Base-by-base conservation (phyloP, 257 asterid genomes). In the Gentiana dahurica region DNA sequence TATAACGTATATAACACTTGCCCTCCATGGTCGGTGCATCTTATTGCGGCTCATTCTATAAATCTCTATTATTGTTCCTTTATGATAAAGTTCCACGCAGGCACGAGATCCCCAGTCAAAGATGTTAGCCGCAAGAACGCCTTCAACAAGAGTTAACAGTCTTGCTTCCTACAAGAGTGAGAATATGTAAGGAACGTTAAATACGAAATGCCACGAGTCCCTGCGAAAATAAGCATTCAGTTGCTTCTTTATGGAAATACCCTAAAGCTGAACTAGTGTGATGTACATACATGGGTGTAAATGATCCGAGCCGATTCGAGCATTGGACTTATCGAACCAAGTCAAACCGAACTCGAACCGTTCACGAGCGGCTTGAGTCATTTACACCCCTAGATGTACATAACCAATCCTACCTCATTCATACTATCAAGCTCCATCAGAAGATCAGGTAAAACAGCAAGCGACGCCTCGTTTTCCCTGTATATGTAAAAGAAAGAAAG, bases 11-110 rank as follows among this genome's bases (percentile, higher is more conserved):
- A 15, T 15, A 24, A 24, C 58, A 76, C 87, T 59, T 67, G 73
- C 98, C 90, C 97, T 75, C 98, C 98, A 91, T 60, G 98, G 98
- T 75, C 98, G 81, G 68, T 85, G 96, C 98, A 91, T 91, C 79
- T 91, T 91, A 75, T 91, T 70, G 65, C 98, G 96, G 66, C 98
- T 91, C 98, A 91, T 91, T 74, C 95, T 79, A 49, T 91, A 91
- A 58, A 91, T 91, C 72, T 91, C 98, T 33, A 91, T 91, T 60
- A 91, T 91, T 2, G 96, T 91, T 63, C 98, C 98, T 71, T 87
- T 75, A 44, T 80, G 95, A 74, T 91, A 91, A 67, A 91, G 94
- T 71, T 91, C 98, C 70, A 91, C 98, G 68, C 98, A 91, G 54
- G 98, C 98, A 11, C 98, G 95, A 9, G 98, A 91, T 52, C 95